Evolutionary conservation across 2,329 filamentous ascomycete genomes (phyloP).

Genomic region (Fusarium coicis): DNA sequence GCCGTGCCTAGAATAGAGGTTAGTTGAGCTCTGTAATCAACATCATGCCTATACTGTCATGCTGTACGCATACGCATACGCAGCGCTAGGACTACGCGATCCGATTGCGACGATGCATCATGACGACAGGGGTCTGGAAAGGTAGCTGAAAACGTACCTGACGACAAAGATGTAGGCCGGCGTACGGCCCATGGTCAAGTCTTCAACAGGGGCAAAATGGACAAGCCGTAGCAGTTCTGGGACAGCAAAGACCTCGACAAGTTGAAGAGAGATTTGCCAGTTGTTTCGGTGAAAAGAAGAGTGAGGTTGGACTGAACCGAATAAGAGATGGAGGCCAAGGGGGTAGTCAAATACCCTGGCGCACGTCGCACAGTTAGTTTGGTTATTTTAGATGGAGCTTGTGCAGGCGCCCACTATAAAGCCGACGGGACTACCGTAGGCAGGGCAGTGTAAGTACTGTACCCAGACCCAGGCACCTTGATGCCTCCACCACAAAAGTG

Average conservation of each 20-base stretch:
- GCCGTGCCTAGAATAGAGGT: constrained; percentile 73
- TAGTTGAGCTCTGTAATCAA: constrained; percentile 9
- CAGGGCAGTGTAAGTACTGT: constrained; percentile 1
- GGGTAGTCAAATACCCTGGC: constrained; percentile 37
- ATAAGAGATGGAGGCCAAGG: constrained; percentile 31
- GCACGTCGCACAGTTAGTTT: constrained; percentile 27
- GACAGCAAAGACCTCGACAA: constrained; percentile 4
- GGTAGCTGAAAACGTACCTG: constrained; percentile 48
- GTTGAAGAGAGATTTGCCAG: constrained; percentile 7
- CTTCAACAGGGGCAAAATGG: constrained; percentile 5
- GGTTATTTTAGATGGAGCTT: constrained; percentile 25
- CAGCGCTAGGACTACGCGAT: constrained; percentile 28
- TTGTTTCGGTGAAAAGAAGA: constrained; percentile 17
- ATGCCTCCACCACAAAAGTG: constrained; percentile 15
- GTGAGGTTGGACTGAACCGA: constrained; percentile 28
- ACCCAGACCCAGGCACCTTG: not conserved
- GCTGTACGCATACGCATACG: constrained; percentile 19
- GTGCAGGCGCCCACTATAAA: constrained; percentile 35
- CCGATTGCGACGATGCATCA: constrained; percentile 33
- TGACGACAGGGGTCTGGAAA: constrained; percentile 38
- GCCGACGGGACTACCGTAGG: constrained; percentile 1
- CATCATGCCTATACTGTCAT: constrained; percentile 2
- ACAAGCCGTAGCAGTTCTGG: not conserved
- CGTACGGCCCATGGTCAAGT: constrained; percentile 53
- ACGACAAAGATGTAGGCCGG: constrained; percentile 58